Evolutionary conservation across 2,329 filamentous ascomycete genomes (phyloP), one percentile per base, ranked within the genome.

Genomic region (Aplosporella prunicola): DNA sequence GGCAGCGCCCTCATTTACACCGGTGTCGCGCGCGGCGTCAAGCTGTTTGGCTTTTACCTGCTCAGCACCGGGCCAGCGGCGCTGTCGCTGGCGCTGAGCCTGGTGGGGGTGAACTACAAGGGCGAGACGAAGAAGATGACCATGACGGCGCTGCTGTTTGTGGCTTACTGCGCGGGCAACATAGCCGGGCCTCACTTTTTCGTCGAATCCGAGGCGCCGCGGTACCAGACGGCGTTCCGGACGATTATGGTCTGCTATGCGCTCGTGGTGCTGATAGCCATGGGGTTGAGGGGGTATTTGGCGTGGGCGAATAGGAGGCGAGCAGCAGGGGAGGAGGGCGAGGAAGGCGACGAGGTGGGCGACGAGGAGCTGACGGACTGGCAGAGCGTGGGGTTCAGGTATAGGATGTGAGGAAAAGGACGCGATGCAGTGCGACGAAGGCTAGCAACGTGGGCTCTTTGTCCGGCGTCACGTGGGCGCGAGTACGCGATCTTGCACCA

Each of bases 41-140:
- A 38, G 23, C 34, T 42, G 14, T 20, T 27, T 24, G 28, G 20
- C 9, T 42, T 39, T 17, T 42, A 42, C 28, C 26, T 42, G n/a
- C 23, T 42, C n/a, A 14, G 23, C 9, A 42, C 39, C 6, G 29
- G 32, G 4, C 29, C 29, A 20, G 32, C 23, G 16, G 39, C 24
- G 20, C 15, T 33, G 3, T 35, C 40, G 17, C 40, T 42, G 6
- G 32, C 39, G 15, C 32, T 42, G 39, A 26, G 18, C 9, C 34
- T 42, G 3, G 34, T 42, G 11, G 47, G 47, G 4, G 46, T 49
- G 4, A 56, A 56, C 33, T 47, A 48, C 29, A 52, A 47, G 28
- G 50, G 50, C 11, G 45, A 51, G 17, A 57, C 55, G 5, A 56
- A 56, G 37, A 56, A 55, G 34, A 52, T 54, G 39, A 55, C 53